These are phyloP conservation scores for Rhodotorula sp. DNA, from an alignment of 1,284 basidiomycete genomes.

Conservation along the genomic window DNA sequence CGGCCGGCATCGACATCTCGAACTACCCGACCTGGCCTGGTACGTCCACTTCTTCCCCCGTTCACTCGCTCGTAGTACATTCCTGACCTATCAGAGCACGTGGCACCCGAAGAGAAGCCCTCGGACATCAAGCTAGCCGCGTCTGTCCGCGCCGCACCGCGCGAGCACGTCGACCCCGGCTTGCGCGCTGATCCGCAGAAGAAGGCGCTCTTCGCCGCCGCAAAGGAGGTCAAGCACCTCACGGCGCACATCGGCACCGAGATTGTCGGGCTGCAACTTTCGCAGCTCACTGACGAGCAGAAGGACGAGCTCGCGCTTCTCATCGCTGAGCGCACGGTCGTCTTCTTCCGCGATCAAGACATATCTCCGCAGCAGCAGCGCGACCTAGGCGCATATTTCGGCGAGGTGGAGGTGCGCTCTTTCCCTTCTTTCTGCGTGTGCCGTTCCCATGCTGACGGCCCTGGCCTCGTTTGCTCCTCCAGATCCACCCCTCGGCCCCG, in stretches of 20 bases:
- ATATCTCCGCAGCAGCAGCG: constrained; percentile 46
- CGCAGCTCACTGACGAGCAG: constrained; percentile 28
- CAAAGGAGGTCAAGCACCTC: constrained; percentile 47
- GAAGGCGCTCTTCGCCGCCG: constrained; percentile 49
- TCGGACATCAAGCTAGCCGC: constrained; percentile 13
- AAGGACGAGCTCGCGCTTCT: constrained; percentile 40
- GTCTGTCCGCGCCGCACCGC: constrained; percentile 7
- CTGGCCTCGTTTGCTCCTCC: too few species aligned
- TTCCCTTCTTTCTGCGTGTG: too few species aligned
- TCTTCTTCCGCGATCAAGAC: constrained; percentile 50
- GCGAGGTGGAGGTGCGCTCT: constrained; percentile 41
- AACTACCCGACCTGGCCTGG: constrained; percentile 11
- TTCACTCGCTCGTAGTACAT: too few species aligned
- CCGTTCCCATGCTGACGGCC: too few species aligned
- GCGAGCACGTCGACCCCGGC: constrained; percentile 48
- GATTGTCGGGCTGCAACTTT: constrained; percentile 48
- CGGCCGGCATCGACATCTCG: constrained; percentile 2
- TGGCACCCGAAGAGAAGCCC: background rate
- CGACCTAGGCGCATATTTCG: constrained; percentile 48
- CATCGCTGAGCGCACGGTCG: constrained; percentile 36
- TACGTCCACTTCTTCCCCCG: background rate
- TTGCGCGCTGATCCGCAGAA: constrained; percentile 49
- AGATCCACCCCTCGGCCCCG: constrained; percentile 18
- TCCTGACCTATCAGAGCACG: too few species aligned
- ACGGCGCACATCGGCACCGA: constrained; percentile 47